Evolutionary conservation across 2,329 filamentous ascomycete genomes (phyloP).

Genomic region (Fusarium sp.): DNA sequence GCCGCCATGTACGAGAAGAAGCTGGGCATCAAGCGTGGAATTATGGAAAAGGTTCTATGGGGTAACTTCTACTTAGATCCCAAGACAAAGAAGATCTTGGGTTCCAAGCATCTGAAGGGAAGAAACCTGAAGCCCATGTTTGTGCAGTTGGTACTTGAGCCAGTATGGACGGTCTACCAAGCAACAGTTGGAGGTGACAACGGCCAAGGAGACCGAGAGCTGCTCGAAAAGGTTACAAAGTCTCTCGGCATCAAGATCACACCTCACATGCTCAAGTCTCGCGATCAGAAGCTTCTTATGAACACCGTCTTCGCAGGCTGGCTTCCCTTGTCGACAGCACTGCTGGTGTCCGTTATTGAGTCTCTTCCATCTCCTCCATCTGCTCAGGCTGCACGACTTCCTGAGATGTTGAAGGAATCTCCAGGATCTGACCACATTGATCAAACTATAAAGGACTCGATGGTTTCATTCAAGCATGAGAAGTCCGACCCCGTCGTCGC

Average conservation of each 20-base stretch:
- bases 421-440: slow-evolving; percentile 81
- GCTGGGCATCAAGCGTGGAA: slow-evolving; percentile 87
- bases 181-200: slow-evolving; percentile 86
- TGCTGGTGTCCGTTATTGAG: slow-evolving; percentile 94
- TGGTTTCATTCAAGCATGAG: slow-evolving; percentile 80
- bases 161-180: slow-evolving; percentile 95
- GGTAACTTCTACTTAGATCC: slow-evolving; percentile 96
- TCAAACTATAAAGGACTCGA: slow-evolving; percentile 76
- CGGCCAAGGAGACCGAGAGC: slow-evolving; percentile 81
- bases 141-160: slow-evolving; percentile 94
- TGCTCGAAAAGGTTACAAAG: slow-evolving; percentile 95
- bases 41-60: slow-evolving; percentile 95
- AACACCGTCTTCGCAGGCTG: slow-evolving; percentile 89
- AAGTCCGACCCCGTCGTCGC: slow-evolving; percentile 83
- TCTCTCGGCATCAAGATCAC: slow-evolving; percentile 86
- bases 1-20: slow-evolving; percentile 96
- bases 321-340: slow-evolving; percentile 90
- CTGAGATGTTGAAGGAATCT: slow-evolving; percentile 80
- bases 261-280: slow-evolving; percentile 83
- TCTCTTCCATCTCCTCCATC: slow-evolving; percentile 84
- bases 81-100: slow-evolving; percentile 93
- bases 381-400: slow-evolving; percentile 84
- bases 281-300: slow-evolving; percentile 84
- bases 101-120: slow-evolving; percentile 91
- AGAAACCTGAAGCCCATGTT: slow-evolving; percentile 95